Evolutionary conservation across 176 grass and related monocot genomes (phyloP).

Genomic region (Triticum timopheevii): DNA sequence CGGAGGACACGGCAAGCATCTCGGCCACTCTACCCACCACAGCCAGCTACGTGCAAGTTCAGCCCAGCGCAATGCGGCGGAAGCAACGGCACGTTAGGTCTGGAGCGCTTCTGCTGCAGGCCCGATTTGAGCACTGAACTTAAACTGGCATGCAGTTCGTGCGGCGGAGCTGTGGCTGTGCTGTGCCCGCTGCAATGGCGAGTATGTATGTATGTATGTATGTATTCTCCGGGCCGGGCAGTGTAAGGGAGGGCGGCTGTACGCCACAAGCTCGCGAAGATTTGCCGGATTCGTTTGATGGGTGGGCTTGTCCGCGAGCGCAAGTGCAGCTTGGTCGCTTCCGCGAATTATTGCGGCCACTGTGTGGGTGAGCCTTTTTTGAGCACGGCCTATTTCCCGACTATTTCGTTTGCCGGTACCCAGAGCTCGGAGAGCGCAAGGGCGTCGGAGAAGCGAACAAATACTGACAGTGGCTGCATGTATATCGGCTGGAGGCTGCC

Average conservation of each 20-base stretch:
- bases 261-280: slow-evolving; percentile 72
- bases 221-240: slow-evolving; percentile 36
- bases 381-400: background rate
- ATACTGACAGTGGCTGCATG: slow-evolving; percentile 53
- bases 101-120: background rate
- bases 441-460: slow-evolving; percentile 48
- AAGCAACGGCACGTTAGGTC: slow-evolving; percentile 18
- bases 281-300: slow-evolving; percentile 63
- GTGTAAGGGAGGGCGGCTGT: slow-evolving; percentile 53
- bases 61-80: background rate
- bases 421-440: background rate
- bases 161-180: slow-evolving; percentile 5
- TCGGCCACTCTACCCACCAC: background rate
- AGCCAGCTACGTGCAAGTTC: background rate
- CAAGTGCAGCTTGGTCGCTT: slow-evolving; percentile 42
- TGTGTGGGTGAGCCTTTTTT: slow-evolving; percentile 74
- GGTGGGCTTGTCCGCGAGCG: slow-evolving; percentile 47
- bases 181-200: slow-evolving; percentile 37
- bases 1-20: slow-evolving; percentile 60
- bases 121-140: background rate
- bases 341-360: slow-evolving; percentile 55
- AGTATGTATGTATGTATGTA: slow-evolving; percentile 25
- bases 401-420: background rate
- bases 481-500: slow-evolving; percentile 57
- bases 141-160: background rate